Conservation (phyloP, 2,329 filamentous ascomycete species). For the Ophiostoma novo-ulmi region DNA sequence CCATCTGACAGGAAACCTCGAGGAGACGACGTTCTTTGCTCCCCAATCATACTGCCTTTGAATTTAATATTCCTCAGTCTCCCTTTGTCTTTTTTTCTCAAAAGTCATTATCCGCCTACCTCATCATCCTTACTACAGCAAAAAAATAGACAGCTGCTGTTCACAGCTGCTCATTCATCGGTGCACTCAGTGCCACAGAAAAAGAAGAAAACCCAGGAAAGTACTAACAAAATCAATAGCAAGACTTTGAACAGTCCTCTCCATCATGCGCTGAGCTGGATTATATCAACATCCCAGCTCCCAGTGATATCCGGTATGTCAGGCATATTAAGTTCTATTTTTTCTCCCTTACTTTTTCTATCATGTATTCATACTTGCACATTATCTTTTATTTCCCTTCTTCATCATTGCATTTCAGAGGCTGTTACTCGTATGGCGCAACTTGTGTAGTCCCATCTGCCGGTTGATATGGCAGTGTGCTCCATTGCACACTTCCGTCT, state of each 20-base stretch:
- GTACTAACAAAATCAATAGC: slow-evolving; percentile 29
- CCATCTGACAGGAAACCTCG: not conserved
- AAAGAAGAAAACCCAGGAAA: not conserved
- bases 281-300: slow-evolving; percentile 49
- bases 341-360: not conserved
- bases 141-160: not conserved
- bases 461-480: not conserved
- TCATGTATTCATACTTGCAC: not conserved
- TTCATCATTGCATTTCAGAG: not conserved
- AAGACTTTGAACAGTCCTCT: slow-evolving; percentile 54
- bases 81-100: not conserved
- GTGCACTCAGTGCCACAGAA: not conserved
- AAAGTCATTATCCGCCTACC: not conserved
- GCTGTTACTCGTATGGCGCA: not conserved
- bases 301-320: slow-evolving; percentile 53
- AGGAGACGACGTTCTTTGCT: not conserved
- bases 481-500: not conserved
- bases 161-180: too few relatives aligned
- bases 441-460: not conserved
- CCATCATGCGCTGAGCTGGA: slow-evolving; percentile 46
- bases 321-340: too few relatives aligned
- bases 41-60: not conserved
- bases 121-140: not conserved
- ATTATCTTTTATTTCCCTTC: not conserved
- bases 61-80: not conserved